These are phyloP conservation scores for Laguncularia racemosa DNA, from an alignment of 345 rosid genomes.

Conservation along the genomic window DNA sequence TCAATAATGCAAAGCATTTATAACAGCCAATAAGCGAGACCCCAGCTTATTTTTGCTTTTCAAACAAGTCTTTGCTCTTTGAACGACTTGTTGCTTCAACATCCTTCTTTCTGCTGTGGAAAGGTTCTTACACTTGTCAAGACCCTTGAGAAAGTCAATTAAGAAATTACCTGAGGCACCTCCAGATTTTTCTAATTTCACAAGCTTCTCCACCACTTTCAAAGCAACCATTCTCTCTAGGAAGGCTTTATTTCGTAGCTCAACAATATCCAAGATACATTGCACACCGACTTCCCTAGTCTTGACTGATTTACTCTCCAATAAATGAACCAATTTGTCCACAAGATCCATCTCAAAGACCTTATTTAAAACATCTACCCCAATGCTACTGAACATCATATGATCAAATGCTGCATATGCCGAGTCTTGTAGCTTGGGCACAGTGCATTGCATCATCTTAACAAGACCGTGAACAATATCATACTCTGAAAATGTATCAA, in stretches of 20 bases:
- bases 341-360: conserved; percentile 14
- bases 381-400: conserved; percentile 19
- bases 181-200: conserved; percentile 12
- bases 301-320: conserved; percentile 16
- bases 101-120: conserved; percentile 16
- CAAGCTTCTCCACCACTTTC: conserved; percentile 24
- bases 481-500: conserved; percentile 16
- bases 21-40: conserved; percentile 8
- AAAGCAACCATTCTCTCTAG: conserved; percentile 16
- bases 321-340: conserved; percentile 12
- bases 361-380: conserved; percentile 14
- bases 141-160: conserved; percentile 18
- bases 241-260: conserved; percentile 14
- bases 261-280: conserved; percentile 21
- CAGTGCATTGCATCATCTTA: conserved; percentile 22
- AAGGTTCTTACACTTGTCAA: conserved; percentile 21
- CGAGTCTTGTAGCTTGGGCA: conserved; percentile 23
- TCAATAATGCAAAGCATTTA: conserved; percentile 14
- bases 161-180: conserved; percentile 18
- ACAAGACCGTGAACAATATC: conserved; percentile 16
- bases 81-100: conserved; percentile 25
- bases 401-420: conserved; percentile 22
- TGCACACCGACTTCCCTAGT: conserved; percentile 15
- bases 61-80: conserved; percentile 11
- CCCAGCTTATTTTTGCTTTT: conserved; percentile 19